Base-by-base conservation (phyloP, 768 basidiomycete genomes). In the Boletus pseudo-olivaceus region DNA sequence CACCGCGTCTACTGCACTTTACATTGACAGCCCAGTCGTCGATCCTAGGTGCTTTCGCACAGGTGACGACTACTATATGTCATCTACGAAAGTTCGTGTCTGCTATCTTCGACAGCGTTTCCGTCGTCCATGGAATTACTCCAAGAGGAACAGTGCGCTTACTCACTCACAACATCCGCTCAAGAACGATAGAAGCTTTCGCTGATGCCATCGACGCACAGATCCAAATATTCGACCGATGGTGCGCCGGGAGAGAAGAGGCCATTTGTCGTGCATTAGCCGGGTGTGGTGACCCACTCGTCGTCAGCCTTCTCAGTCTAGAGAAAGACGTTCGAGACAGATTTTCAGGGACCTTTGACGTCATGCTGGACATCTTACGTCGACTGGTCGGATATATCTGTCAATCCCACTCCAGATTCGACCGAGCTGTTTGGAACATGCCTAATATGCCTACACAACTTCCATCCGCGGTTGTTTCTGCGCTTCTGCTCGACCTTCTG, bases 131-230 rank as follows among this genome's bases (percentile, higher is more conserved):
- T 15, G 53, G 58, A 65, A 65, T 54, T 7, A 56, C 61, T 9
- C 55, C 69, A 29, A 68, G 60, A 4, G 66, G 56, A 26, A 57
- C 62, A 9, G 51, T 34, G 43, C 61, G 48, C 37, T 47, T 73
- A 43, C 56, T 72, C 30, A 58, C 62, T 32, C 63, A 65, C 32
- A 61, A 42, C 46, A 56, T 56, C 52, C 43, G 60, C 10, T 82
- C 83, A 10, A 79, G 78, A 32, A 90, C 88, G 0, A 70, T 89
- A n/a, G 88, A 93, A 66, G 91, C 91, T 0, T 91, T 91, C 64
- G 82, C 87, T 1, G 88, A 91, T 51, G 89, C 88, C 0, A 71
- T 92, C 43, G 82, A 83, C 55, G 59, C 72, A 20, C 82, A 88
- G 51, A 71, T 90, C 4, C 78, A 75, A 20, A 57, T 57, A 5